These are phyloP conservation scores for Ogataea siamensis DNA, from an alignment of 805 yeast species.

Conservation along the genomic window DNA sequence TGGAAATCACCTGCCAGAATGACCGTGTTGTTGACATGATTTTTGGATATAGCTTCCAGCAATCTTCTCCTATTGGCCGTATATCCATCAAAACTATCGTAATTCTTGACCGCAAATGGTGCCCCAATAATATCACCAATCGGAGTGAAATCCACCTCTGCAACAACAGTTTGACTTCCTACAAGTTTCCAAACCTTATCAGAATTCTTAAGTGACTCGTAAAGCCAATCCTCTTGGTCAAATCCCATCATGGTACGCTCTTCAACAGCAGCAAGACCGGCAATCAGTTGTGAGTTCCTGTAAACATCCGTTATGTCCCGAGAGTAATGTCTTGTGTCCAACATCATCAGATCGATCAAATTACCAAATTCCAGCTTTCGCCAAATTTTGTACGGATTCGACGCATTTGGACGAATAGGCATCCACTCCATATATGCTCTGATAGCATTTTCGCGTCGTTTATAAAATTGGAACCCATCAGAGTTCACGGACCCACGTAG, in stretches of 20 bases:
- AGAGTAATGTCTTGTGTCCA: constrained; percentile 17
- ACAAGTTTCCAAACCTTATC: constrained; percentile 20
- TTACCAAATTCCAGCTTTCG: constrained; percentile 23
- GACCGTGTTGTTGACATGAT: constrained; percentile 17
- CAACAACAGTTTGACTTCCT: constrained; percentile 20
- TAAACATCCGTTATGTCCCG: constrained; percentile 28
- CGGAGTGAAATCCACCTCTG: constrained; percentile 17
- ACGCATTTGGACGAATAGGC: constrained; percentile 22
- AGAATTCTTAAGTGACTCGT: constrained; percentile 16
- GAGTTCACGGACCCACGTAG: constrained; percentile 25
- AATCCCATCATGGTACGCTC: constrained; percentile 29
- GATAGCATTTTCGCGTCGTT: constrained; percentile 19
- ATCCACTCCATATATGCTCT: constrained; percentile 29
- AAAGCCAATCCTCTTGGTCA: constrained; percentile 29
- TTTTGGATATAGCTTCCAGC: constrained; percentile 17
- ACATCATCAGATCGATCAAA: constrained; percentile 21
- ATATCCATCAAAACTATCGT: constrained; percentile 30
- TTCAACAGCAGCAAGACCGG: constrained; percentile 17
- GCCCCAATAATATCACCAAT: constrained; percentile 22
- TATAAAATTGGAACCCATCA: constrained; percentile 22
- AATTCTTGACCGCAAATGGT: constrained; percentile 22
- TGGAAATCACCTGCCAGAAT: constrained; percentile 29
- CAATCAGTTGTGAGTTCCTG: constrained; percentile 20
- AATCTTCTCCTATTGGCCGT: constrained; percentile 25
- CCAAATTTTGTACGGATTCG: constrained; percentile 23